Percentiles rank a stretch among this genome's conserved stretches.
Evolutionary conservation across 108 stramenopile genomes (phyloP).

Genomic region (Cyclotella sp.): DNA sequence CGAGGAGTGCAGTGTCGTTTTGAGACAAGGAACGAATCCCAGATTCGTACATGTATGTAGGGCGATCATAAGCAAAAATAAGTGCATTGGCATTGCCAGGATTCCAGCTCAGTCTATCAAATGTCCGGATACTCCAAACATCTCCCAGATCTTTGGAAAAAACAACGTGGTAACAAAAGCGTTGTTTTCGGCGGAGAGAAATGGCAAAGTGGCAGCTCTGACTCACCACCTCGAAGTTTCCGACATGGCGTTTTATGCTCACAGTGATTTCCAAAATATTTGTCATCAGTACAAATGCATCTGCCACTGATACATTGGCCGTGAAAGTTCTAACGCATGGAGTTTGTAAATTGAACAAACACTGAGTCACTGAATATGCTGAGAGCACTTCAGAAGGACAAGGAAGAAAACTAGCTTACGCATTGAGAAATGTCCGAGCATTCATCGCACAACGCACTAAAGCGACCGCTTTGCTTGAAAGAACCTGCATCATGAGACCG

Average conservation of each 20-base stretch:
- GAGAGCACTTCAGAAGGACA: not conserved
- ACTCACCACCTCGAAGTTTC: constrained; percentile 27
- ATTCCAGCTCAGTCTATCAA: not conserved
- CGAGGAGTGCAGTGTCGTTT: constrained; percentile 3
- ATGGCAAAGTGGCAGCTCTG: not conserved
- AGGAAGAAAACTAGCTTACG: constrained; percentile 1
- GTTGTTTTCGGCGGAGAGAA: not conserved
- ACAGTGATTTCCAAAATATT: constrained; percentile 28
- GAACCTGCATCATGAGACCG: not conserved
- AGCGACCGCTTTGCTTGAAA: not conserved
- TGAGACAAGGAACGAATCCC: not conserved
- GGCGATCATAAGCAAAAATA: constrained; percentile 24
- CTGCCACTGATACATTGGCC: not conserved
- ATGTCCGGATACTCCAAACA: not conserved
- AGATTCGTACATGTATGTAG: constrained; percentile 17
- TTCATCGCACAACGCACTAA: constrained; percentile 8
- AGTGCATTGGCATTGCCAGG: not conserved
- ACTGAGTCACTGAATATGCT: not conserved
- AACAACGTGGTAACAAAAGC: not conserved
- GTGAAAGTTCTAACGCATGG: not conserved
- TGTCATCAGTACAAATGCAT: constrained; percentile 2
- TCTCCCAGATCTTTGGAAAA: not conserved
- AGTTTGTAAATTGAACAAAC: not conserved
- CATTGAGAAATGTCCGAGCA: constrained; percentile 11
- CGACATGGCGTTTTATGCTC: constrained; percentile 29